phyloP scores from a whole-genome alignment of 1,139 yeast genomes.

The Geotrichum fermentans region DNA sequence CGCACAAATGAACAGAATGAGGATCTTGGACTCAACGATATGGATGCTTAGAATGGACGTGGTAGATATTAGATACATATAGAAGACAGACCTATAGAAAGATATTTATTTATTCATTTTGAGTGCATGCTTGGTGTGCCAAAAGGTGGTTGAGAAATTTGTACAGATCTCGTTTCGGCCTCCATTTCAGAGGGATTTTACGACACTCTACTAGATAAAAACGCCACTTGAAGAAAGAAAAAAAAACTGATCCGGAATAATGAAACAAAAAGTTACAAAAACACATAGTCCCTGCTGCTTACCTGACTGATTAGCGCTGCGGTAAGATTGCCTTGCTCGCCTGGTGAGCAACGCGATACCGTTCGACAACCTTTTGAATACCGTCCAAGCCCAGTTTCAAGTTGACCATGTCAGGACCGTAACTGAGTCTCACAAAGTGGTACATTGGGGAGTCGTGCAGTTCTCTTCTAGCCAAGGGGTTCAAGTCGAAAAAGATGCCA shows the following conservation, averaged over 20 bases:
- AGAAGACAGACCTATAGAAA: no score
- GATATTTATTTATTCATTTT: no score
- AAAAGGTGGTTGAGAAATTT: no score
- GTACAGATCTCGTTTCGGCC: no score
- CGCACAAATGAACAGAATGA: conserved; percentile 84
- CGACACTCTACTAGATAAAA: no score
- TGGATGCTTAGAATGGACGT: conserved; percentile 52
- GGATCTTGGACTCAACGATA: conserved; percentile 83
- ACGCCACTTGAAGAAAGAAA: no score
- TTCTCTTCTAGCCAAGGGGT: conserved; percentile 58
- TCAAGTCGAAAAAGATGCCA: conserved; percentile 61
- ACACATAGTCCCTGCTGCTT: no score
- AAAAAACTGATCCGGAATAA: no score
- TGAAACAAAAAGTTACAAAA: no score
- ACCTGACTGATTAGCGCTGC: conserved; percentile 20
- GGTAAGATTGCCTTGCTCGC: conserved; percentile 20
- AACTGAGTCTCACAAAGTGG: conserved; percentile 57
- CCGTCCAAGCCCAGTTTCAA: conserved; percentile 64
- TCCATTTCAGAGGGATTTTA: no score
- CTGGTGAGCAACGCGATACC: conserved; percentile 26
- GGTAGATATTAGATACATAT: no score
- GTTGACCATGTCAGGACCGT: conserved; percentile 57
- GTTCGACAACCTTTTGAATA: conserved; percentile 51
- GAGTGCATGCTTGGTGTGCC: no score
- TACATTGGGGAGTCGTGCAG: conserved; percentile 62